Conservation (phyloP, 2,329 filamentous ascomycete genomes). For the Pyrenochaeta sp. region DNA sequence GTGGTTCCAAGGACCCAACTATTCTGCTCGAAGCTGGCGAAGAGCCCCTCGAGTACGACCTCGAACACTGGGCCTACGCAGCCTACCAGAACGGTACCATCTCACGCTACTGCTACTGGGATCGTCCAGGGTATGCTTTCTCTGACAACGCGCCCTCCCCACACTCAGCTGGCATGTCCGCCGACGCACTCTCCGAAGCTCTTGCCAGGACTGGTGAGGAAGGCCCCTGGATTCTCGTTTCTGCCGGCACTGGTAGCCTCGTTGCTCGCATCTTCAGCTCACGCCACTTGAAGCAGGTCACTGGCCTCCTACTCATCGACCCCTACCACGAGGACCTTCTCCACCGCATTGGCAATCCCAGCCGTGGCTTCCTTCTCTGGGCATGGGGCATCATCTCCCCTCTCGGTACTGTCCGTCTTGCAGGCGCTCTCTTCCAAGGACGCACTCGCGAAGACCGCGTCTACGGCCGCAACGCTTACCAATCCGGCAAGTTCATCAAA, state of each 20-base stretch:
- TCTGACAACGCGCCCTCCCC: slow-evolving; percentile 92
- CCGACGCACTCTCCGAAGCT: slow-evolving; percentile 87
- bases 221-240: slow-evolving; percentile 88
- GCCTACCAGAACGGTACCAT: slow-evolving; percentile 83
- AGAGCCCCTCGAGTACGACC: slow-evolving; percentile 76
- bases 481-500: slow-evolving; percentile 85
- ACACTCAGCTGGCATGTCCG: slow-evolving; percentile 90
- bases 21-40: slow-evolving; percentile 88
- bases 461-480: slow-evolving; percentile 80
- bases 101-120: slow-evolving; percentile 90
- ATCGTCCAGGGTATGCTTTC: slow-evolving; percentile 89
- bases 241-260: slow-evolving; percentile 85
- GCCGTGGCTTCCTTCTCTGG: slow-evolving; percentile 86
- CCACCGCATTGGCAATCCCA: slow-evolving; percentile 69
- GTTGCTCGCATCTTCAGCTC: slow-evolving; percentile 92
- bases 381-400: slow-evolving; percentile 84
- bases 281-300: slow-evolving; percentile 77
- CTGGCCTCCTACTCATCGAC: slow-evolving; percentile 85
- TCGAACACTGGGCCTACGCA: slow-evolving; percentile 81
- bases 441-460: slow-evolving; percentile 84
- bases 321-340: slow-evolving; percentile 89
- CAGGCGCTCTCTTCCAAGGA: slow-evolving; percentile 82
- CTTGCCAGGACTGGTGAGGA: slow-evolving; percentile 80
- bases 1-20: slow-evolving; percentile 72
- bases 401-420: slow-evolving; percentile 81